These are phyloP conservation scores for Elsinoe australis DNA, from an alignment of 2,329 filamentous ascomycete species.

Conservation along the genomic window DNA sequence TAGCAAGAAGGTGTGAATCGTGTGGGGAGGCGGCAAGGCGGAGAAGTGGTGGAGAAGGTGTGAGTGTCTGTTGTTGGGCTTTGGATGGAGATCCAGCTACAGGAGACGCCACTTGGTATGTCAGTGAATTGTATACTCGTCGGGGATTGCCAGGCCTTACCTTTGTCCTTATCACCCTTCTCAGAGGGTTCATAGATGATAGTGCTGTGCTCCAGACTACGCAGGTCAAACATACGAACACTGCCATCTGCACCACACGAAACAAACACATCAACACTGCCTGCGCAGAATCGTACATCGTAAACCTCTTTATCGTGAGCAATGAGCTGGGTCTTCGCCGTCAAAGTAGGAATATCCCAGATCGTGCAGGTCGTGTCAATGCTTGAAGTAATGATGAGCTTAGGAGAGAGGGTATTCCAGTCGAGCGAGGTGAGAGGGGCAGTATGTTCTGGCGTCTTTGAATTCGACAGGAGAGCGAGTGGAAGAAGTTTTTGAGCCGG, in stretches of 20 bases:
- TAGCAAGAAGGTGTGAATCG: conserved; percentile 91
- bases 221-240: conserved; percentile 95
- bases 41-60: conserved; percentile 57
- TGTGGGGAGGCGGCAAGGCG: conserved; percentile 85
- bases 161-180: conserved; percentile 56
- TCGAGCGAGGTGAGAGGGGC: conserved; percentile 92
- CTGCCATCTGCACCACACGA: conserved; percentile 96
- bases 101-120: conserved; percentile 35
- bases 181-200: conserved; percentile 98
- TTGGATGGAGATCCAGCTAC: conserved; percentile 61
- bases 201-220: conserved; percentile 93
- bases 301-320: conserved; percentile 99
- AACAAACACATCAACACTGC: conserved; percentile 97
- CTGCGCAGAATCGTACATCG: conserved; percentile 94
- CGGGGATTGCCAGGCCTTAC: conserved; percentile 25
- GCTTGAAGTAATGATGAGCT: conserved; percentile 95
- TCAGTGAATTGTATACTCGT: background rate
- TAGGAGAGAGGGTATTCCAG: conserved; percentile 96
- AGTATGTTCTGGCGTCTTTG: conserved; percentile 96
- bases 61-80: conserved; percentile 59
- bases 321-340: conserved; percentile 95
- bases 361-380: conserved; percentile 99
- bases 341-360: conserved; percentile 97
- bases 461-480: conserved; percentile 87
- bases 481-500: conserved; percentile 79